Conservation (phyloP, 1,139 yeast species). For the Geotrichum bryndzae region DNA sequence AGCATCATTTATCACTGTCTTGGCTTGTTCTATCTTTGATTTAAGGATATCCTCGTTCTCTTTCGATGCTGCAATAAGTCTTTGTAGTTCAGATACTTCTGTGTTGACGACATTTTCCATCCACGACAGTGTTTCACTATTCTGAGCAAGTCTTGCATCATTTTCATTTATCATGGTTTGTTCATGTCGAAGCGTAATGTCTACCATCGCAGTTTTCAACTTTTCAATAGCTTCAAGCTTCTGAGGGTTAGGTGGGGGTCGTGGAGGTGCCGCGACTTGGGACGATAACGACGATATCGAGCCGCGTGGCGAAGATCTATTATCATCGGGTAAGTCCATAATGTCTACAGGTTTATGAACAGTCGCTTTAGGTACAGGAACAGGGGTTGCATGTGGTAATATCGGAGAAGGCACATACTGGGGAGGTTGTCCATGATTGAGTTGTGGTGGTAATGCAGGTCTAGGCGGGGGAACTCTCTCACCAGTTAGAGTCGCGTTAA, state of each 20-base stretch:
- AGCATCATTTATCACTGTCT: conserved; percentile 32
- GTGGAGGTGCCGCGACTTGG: conserved; percentile 20
- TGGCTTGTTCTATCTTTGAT: conserved; percentile 30
- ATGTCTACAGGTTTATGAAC: conserved; percentile 18
- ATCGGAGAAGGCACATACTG: conserved; percentile 14
- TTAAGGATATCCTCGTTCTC: conserved; percentile 34
- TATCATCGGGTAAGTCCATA: conserved; percentile 20
- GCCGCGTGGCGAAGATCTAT: background rate
- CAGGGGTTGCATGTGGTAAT: background rate
- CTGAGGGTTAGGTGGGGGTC: conserved; percentile 24
- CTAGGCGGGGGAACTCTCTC: conserved; percentile 28
- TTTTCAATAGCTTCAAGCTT: conserved; percentile 28
- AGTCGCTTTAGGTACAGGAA: conserved; percentile 12
- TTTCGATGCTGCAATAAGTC: conserved; percentile 36
- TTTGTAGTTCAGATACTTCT: conserved; percentile 82
- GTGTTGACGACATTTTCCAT: conserved; percentile 35
- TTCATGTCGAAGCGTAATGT: conserved; percentile 32
- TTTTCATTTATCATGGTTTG: conserved; percentile 32
- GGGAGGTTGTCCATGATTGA: conserved; percentile 17
- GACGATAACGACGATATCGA: background rate
- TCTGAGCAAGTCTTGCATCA: conserved; percentile 64
- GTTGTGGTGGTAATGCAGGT: conserved; percentile 13
- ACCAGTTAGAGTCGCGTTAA: conserved; percentile 1
- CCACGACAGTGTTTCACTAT: conserved; percentile 26
- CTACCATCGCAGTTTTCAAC: conserved; percentile 16